A percentile compares a stretch with the other conserved stretches of the same genome.
Conservation (phyloP, 2,329 filamentous ascomycete genomes). For the Xylaria sp. region DNA sequence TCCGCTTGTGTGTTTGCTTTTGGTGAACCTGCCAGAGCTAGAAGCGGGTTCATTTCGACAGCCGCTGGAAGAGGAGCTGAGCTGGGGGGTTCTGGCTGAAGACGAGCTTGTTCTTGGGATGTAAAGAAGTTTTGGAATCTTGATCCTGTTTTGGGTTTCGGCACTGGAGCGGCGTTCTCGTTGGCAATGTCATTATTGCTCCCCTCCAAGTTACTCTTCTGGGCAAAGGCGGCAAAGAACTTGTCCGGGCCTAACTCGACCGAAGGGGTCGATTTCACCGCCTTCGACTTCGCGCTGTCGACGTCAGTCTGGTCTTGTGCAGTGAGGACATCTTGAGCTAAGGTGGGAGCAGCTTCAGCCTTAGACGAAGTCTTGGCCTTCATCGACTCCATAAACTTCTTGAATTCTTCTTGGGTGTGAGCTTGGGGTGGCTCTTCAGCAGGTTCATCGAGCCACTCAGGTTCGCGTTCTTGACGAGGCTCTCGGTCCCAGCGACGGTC, state of each 20-base stretch:
- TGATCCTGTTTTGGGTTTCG: conserved; percentile 70
- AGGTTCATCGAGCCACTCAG: conserved; percentile 88
- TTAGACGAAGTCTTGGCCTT: conserved; percentile 64
- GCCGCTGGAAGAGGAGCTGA: conserved; percentile 52
- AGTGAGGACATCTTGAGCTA: conserved; percentile 50
- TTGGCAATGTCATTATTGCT: conserved; percentile 62
- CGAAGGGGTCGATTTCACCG: conserved; percentile 69
- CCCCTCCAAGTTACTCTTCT: conserved; percentile 56
- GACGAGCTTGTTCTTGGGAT: conserved; percentile 63
- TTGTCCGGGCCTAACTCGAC: conserved; percentile 77
- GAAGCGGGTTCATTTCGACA: conserved; percentile 46
- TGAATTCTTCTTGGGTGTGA: conserved; percentile 90
- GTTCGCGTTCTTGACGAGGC: conserved; percentile 77
- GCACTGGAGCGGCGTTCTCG: conserved; percentile 53
- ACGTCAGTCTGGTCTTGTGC: conserved; percentile 54
- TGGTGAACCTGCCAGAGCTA: conserved; percentile 45
- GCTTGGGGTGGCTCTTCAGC: conserved; percentile 74
- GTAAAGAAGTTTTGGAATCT: conserved; percentile 86
- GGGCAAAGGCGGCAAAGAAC: conserved; percentile 73
- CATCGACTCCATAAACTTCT: conserved; percentile 94
- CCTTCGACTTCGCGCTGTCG: conserved; percentile 66
- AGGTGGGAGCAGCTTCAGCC: conserved; percentile 52
- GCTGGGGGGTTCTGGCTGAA: conserved; percentile 61
- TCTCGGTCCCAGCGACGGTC: conserved; percentile 67
- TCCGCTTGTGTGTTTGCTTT: conserved; percentile 56